phyloP scores from a whole-genome alignment of 2,329 filamentous ascomycete species.

The Blumeriella jaapii region DNA sequence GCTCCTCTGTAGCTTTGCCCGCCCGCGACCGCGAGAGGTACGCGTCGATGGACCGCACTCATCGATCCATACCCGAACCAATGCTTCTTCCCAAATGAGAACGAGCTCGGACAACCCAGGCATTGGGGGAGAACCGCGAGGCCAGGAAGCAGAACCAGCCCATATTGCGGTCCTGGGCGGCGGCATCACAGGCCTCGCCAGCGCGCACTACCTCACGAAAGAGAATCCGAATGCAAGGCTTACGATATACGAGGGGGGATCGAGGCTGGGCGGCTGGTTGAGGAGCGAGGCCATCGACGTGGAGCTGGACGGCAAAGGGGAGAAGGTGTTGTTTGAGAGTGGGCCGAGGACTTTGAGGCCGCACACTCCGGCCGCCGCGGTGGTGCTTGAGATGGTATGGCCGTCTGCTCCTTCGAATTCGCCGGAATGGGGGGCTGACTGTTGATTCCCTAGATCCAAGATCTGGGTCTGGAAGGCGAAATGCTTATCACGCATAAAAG shows the following conservation, averaged over 20 bases:
- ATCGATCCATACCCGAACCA: neutral
- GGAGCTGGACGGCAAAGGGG: too few species aligned
- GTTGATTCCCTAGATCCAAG: slow-evolving; percentile 36
- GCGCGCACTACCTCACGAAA: slow-evolving; percentile 65
- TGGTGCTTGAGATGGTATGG: slow-evolving; percentile 19
- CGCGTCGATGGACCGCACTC: neutral
- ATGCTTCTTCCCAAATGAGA: too few species aligned
- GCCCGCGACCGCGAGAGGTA: neutral
- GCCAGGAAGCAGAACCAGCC: neutral
- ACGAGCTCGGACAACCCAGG: too few species aligned
- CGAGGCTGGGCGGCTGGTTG: slow-evolving; percentile 75
- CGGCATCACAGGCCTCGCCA: slow-evolving; percentile 71
- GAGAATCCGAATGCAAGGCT: slow-evolving; percentile 58
- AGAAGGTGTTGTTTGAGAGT: slow-evolving; percentile 65
- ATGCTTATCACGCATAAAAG: slow-evolving; percentile 40
- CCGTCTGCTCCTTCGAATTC: neutral
- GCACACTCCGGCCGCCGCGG: slow-evolving; percentile 14
- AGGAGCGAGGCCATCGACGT: slow-evolving; percentile 52
- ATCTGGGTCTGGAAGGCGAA: slow-evolving; percentile 44
- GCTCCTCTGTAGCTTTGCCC: slow-evolving; percentile 6
- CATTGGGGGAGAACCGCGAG: too few species aligned
- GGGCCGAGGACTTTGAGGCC: slow-evolving; percentile 50
- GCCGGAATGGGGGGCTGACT: neutral
- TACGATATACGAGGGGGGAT: slow-evolving; percentile 66
- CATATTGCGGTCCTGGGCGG: slow-evolving; percentile 61